Conservation (phyloP, 768 basidiomycete genomes). For the Tulasnella sp. region DNA sequence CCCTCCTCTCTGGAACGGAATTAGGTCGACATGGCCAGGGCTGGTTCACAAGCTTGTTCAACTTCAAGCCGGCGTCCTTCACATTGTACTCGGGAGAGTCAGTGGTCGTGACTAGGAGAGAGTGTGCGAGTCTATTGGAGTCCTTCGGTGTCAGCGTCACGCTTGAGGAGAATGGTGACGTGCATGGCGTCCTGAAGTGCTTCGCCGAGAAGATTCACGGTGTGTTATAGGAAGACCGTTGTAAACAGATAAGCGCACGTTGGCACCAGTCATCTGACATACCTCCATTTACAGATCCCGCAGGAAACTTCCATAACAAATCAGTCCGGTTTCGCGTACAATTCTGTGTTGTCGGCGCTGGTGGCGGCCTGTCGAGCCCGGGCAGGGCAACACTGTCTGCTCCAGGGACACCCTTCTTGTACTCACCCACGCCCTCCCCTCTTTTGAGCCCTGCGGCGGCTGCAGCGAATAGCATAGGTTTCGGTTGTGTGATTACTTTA, state of each 20-base stretch:
- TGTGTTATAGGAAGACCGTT: neutral
- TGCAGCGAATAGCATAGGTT: neutral
- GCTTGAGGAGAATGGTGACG: slow-evolving; percentile 9
- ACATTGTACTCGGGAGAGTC: neutral
- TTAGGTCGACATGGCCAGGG: slow-evolving; percentile 5
- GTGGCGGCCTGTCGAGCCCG: neutral
- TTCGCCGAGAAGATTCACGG: slow-evolving; percentile 7
- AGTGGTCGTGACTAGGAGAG: neutral
- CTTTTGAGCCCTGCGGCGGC: neutral
- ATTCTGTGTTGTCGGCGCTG: neutral
- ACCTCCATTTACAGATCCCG: neutral
- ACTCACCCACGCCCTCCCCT: slow-evolving; percentile 1
- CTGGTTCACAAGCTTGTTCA: slow-evolving; percentile 16
- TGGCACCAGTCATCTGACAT: neutral
- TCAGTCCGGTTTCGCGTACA: slow-evolving; percentile 12
- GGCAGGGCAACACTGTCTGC: neutral
- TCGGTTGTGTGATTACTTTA: slow-evolving; percentile 3
- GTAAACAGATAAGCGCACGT: neutral
- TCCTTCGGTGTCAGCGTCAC: slow-evolving; percentile 11
- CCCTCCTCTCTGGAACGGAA: slow-evolving; percentile 12
- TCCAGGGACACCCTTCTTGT: neutral
- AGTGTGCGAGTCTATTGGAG: slow-evolving; percentile 10
- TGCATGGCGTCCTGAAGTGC: slow-evolving; percentile 4
- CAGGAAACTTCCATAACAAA: neutral
- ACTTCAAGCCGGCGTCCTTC: slow-evolving; percentile 11